Evolutionary conservation across 257 asterid species (phyloP), one percentile per base, ranked within the genome.

Genomic region (Solanum peruvianum): DNA sequence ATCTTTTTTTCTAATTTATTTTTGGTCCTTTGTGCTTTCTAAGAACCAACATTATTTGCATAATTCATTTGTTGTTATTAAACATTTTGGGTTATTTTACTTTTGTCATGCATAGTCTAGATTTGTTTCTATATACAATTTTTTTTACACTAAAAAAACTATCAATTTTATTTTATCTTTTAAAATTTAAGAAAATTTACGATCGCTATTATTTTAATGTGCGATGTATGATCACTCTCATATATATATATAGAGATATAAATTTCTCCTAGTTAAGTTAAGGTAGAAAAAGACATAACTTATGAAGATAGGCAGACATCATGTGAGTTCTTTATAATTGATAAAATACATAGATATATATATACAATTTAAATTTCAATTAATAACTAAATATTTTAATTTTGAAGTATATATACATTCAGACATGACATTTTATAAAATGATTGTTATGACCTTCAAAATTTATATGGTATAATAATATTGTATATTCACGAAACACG

Each of bases 251-350:
- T 27, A 27, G 1, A 27, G 5, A 35, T 35, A 35, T 35, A 1
- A 35, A 35, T 35, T 35, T 35, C 37, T 35, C 37, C 1, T 35
- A 56, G 64, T 25, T 49, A 66, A 35, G 72, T 25, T 66, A 66
- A 12, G 35, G 35, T 66, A 66, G 20, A 4, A 66, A 66, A 67
- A 5, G 73, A 13, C 37, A 56, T 20, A 42, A 45, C 15, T 62
- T 10, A 85, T 73, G 72, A 31, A n/a, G 23, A 82, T 47, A 85
- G 91, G 92, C 95, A 90, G 88, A 89, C 52, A 88, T 92, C 96
- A 89, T 90, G 94, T 93, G 96, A 92, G 85, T 56, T 64, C 71
- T 58, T 92, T 44, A 89, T 23, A 62, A 62, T 62, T 62, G 69
- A 62, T n/a, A 62, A 10, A 62, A 37, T 37, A 29, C 2, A 29